phyloP scores from a whole-genome alignment of 306 rosid species.

The Vigna mungo region DNA sequence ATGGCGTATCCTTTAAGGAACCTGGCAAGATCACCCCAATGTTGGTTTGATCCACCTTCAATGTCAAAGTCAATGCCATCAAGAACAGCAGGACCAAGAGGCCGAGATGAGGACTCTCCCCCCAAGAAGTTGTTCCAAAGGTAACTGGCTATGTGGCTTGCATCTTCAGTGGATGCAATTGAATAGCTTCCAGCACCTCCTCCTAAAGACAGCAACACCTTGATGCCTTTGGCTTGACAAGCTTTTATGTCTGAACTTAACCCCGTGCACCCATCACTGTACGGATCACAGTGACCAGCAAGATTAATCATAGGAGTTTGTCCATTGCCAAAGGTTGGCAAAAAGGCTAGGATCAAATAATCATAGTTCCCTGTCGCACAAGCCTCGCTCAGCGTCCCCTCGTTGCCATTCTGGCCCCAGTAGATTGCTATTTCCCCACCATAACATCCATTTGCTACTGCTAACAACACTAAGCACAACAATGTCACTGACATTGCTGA shows the following conservation, averaged over 20 bases:
- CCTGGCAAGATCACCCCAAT: slow-evolving; percentile 41
- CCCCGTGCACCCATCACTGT: not conserved
- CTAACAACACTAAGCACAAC: slow-evolving; percentile 35
- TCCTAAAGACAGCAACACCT: slow-evolving; percentile 15
- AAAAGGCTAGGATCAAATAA: slow-evolving; percentile 49
- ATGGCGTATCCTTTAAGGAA: slow-evolving; percentile 35
- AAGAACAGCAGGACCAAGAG: slow-evolving; percentile 56
- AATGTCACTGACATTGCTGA: slow-evolving; percentile 31
- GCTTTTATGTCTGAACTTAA: not conserved
- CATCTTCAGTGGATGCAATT: slow-evolving; percentile 47
- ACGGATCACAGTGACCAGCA: not conserved
- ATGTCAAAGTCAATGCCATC: slow-evolving; percentile 48
- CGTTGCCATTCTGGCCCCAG: slow-evolving; percentile 56
- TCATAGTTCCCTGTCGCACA: slow-evolving; percentile 51
- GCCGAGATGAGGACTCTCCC: slow-evolving; percentile 48
- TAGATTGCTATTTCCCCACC: slow-evolving; percentile 51
- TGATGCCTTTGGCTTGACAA: slow-evolving; percentile 14
- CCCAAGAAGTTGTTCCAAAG: slow-evolving; percentile 61
- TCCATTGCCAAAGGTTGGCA: slow-evolving; percentile 54
- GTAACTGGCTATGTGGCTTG: slow-evolving; percentile 41
- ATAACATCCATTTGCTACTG: slow-evolving; percentile 35
- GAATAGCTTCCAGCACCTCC: slow-evolving; percentile 26
- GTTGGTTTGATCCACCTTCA: slow-evolving; percentile 43
- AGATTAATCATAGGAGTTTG: slow-evolving; percentile 21
- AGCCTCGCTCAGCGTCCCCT: slow-evolving; percentile 46